A percentile compares a stretch with the other conserved stretches of the same genome.
phyloP scores from a whole-genome alignment of 2,329 filamentous ascomycete species.

The Cladosporium sp. region DNA sequence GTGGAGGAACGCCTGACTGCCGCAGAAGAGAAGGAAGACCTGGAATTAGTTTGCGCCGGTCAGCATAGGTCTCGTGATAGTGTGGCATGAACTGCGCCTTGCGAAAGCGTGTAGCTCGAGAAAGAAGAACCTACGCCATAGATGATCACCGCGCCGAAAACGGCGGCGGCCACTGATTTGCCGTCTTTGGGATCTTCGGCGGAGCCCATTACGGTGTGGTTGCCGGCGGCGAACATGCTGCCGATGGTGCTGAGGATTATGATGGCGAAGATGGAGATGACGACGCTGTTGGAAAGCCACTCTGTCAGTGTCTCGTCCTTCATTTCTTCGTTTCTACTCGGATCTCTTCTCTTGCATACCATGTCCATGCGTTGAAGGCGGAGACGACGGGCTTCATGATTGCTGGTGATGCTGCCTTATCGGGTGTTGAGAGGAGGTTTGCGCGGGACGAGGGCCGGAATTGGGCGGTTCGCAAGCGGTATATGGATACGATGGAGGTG shows the following conservation, averaged over 20 bases:
- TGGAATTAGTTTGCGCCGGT: conserved; percentile 34
- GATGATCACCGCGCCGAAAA: conserved; percentile 83
- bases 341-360: conserved; percentile 53
- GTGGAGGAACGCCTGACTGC: conserved; percentile 82
- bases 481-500: background rate
- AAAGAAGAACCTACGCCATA: conserved; percentile 66
- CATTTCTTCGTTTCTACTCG: background rate
- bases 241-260: conserved; percentile 63
- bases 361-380: conserved; percentile 90
- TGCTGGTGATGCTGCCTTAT: conserved; percentile 21
- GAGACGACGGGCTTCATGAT: conserved; percentile 93
- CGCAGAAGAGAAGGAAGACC: conserved; percentile 90
- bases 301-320: conserved; percentile 9
- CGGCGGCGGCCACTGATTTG: conserved; percentile 72
- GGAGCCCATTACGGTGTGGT: conserved; percentile 79
- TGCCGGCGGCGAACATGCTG: conserved; percentile 67
- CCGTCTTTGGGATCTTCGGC: conserved; percentile 61
- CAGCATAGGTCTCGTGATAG: background rate
- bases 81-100: background rate
- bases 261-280: conserved; percentile 62
- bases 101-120: background rate
- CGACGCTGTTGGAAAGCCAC: conserved; percentile 53
- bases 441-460: background rate
- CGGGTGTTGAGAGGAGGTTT: background rate
- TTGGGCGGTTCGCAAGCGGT: background rate